Conservation (phyloP, 176 grass and related monocot genomes). For the Metroxylon sagu region DNA sequence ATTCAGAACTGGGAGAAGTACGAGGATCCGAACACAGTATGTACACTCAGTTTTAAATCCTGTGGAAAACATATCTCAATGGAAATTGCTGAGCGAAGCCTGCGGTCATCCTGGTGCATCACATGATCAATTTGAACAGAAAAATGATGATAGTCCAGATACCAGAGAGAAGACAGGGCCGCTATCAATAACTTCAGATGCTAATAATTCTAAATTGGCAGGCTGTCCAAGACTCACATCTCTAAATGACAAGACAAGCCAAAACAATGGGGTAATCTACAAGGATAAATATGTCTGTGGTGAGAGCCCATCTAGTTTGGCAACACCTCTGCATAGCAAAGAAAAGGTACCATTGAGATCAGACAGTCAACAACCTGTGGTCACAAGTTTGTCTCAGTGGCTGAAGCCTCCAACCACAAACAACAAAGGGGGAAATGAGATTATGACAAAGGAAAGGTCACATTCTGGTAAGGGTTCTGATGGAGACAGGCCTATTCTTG, state of each 20-base stretch:
- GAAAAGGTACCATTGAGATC: conserved; percentile 24
- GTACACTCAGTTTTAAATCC: conserved; percentile 14
- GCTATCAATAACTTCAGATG: conserved; percentile 19
- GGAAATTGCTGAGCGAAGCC: conserved; percentile 16
- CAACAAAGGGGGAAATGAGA: conserved; percentile 22
- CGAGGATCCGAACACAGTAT: conserved; percentile 14
- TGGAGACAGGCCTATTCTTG: conserved; percentile 77
- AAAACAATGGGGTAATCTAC: conserved; percentile 8
- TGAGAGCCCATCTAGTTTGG: conserved; percentile 17
- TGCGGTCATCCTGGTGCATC: conserved; percentile 13
- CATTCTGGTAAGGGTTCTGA: conserved; percentile 49
- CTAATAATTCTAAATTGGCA: conserved; percentile 37
- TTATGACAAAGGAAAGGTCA: conserved; percentile 28
- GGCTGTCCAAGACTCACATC: conserved; percentile 25
- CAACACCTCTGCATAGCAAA: conserved; percentile 16
- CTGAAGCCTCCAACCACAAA: conserved; percentile 58
- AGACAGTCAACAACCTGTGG: conserved; percentile 28
- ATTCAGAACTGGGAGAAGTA: conserved; percentile 17
- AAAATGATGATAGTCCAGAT: conserved; percentile 17
- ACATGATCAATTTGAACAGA: conserved; percentile 13
- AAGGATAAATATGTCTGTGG: conserved; percentile 8
- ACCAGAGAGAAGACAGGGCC: conserved; percentile 13
- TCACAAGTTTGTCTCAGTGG: conserved; percentile 71
- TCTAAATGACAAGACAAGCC: conserved; percentile 27
- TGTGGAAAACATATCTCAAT: background rate